Evolutionary conservation across 306 rosid genomes (phyloP).

Genomic region (Medicago ruthenica): DNA sequence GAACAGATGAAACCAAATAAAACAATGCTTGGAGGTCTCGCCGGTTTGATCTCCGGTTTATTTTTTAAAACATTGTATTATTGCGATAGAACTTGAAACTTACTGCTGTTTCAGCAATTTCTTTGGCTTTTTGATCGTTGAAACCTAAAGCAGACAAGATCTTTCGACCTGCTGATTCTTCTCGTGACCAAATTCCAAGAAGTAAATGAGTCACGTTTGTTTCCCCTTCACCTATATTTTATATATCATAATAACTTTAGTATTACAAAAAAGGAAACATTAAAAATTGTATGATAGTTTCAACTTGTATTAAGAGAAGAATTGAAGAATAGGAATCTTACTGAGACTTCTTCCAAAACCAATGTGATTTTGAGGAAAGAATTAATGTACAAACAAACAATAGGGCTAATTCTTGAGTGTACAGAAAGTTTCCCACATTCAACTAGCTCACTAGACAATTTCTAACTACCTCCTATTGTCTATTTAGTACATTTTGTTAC

Average conservation of each 20-base stretch:
- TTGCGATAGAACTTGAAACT: constrained; percentile 46
- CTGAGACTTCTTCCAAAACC: neutral
- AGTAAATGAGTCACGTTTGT: constrained; percentile 73
- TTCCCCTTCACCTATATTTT: constrained; percentile 79
- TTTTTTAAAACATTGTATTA: neutral
- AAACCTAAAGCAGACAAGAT: constrained; percentile 77
- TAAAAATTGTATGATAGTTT: neutral
- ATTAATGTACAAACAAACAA: neutral
- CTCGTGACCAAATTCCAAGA: constrained; percentile 86
- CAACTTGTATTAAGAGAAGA: neutral
- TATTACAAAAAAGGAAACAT: constrained; percentile 3
- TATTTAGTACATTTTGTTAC: neutral
- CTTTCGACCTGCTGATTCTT: constrained; percentile 78
- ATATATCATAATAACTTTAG: constrained; percentile 37
- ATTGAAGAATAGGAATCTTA: neutral
- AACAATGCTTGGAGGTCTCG: neutral
- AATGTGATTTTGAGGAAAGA: neutral
- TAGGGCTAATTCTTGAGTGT: neutral
- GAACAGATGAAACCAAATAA: neutral
- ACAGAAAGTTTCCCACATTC: neutral
- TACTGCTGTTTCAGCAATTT: constrained; percentile 69
- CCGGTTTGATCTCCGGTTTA: neutral
- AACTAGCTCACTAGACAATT: neutral
- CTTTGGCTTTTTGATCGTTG: constrained; percentile 86
- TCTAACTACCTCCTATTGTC: neutral